Base-by-base conservation (phyloP, 2,329 filamentous ascomycete species). In the Aspergillus japonicus region DNA sequence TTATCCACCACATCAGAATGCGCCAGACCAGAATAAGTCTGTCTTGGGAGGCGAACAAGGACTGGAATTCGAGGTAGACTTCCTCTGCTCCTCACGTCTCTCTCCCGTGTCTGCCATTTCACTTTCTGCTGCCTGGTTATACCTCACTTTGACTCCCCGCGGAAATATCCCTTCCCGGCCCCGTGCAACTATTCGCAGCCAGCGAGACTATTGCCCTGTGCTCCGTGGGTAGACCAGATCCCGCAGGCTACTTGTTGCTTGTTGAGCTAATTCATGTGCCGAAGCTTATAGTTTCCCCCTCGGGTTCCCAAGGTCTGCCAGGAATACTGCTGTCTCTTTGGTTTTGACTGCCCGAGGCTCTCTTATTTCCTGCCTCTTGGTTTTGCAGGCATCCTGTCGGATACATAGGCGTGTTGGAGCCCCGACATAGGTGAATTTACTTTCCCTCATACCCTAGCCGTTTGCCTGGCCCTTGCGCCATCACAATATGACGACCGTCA, bases 401-500 rank as follows among this genome's bases (percentile, higher is more conserved):
- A 33, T 12, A 14, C 24, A 16, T 24, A 35, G 52, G 4, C 42
- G 33, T 33, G 26, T 21, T 24, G 19, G 29, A 33, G 16, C 42
- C 19, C 44, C 16, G n/a, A 31, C 31, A 26, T 8, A 29, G 52
- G 14, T 31, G 4, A 11, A 54, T 4, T 39, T 48, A 48, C 16
- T 35, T 21, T 48, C 5, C 19, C 42, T 31, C 24, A 6, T 5
- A 35, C 47, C 16, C 42, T 12, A 7, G 24, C 31, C 26, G 12
- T 35, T 16, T 33, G 21, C 16, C 42, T 48, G 42, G 6, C 21
- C 29, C 26, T 35, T 31, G 53, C 44, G 21, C 26, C 26, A 23
- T 14, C 21, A 31, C 33, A 57, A 11, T 29, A 74, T 74, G 73
- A 54, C 68, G 14, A 72, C 65, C 14, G 61, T 70, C 54, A 71